These are phyloP conservation scores for Vigna reflexopilosa DNA, from an alignment of 306 rosid genomes.

Conservation along the genomic window DNA sequence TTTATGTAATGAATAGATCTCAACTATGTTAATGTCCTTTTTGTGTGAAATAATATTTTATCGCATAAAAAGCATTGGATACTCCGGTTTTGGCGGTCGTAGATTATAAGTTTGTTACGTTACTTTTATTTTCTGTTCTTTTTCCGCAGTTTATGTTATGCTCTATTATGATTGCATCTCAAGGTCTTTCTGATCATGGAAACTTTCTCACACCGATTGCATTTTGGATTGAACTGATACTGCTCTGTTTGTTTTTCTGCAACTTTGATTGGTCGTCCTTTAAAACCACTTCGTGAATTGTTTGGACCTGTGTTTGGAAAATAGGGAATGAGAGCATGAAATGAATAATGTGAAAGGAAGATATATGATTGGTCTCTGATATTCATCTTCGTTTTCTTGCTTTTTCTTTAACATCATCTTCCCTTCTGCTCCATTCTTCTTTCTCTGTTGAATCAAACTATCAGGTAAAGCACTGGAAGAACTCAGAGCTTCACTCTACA, in stretches of 20 bases:
- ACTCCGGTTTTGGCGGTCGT: background rate
- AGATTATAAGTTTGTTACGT: slow-evolving; percentile 7
- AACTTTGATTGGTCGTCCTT: background rate
- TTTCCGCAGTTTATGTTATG: background rate
- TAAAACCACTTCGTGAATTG: background rate
- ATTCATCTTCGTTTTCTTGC: background rate
- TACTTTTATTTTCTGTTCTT: background rate
- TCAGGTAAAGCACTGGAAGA: slow-evolving; percentile 89
- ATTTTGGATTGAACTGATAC: slow-evolving; percentile 10
- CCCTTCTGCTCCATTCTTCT: background rate
- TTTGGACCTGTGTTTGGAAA: background rate
- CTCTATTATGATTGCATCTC: slow-evolving; percentile 27
- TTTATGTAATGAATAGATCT: slow-evolving; percentile 7
- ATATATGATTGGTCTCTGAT: background rate
- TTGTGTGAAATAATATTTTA: background rate
- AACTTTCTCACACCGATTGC: background rate
- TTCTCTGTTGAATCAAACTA: slow-evolving; percentile 28
- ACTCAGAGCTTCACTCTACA: slow-evolving; percentile 78
- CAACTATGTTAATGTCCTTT: background rate
- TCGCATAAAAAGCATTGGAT: background rate
- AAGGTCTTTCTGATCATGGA: slow-evolving; percentile 10
- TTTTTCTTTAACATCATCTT: background rate
- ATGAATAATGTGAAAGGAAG: background rate
- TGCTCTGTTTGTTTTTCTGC: slow-evolving; percentile 2
- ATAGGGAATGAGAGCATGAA: background rate